These are phyloP conservation scores for Emergomyces orientalis DNA, from an alignment of 2,329 filamentous ascomycete genomes.

Conservation along the genomic window DNA sequence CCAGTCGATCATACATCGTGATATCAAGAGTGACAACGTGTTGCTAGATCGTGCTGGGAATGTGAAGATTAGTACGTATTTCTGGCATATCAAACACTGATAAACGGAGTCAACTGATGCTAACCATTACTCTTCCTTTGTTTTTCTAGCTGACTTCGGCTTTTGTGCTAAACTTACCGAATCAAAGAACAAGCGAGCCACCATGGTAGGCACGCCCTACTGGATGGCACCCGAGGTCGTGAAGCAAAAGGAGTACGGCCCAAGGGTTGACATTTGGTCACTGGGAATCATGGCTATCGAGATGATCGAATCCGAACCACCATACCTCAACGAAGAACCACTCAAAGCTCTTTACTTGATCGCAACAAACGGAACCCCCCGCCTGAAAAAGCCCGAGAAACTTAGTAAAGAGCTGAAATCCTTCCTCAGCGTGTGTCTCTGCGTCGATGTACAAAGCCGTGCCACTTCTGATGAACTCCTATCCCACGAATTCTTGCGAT, in stretches of 20 bases:
- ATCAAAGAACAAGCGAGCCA: constrained; percentile 91
- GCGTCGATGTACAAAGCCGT: constrained; percentile 89
- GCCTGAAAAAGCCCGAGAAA: constrained; percentile 96
- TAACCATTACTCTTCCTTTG: constrained; percentile 33
- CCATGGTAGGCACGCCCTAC: constrained; percentile 98
- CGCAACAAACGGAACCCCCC: constrained; percentile 91
- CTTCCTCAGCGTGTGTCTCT: constrained; percentile 91
- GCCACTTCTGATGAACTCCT: constrained; percentile 85
- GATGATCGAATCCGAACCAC: constrained; percentile 98
- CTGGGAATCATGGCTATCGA: constrained; percentile 99
- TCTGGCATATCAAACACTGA: background rate
- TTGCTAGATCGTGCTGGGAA: constrained; percentile 87
- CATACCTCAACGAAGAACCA: constrained; percentile 95
- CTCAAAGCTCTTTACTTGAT: constrained; percentile 96
- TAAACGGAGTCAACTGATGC: constrained; percentile 14
- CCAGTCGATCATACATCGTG: constrained; percentile 95
- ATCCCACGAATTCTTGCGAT: constrained; percentile 87
- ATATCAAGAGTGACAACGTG: constrained; percentile 99
- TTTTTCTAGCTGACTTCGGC: constrained; percentile 76
- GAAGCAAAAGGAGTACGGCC: constrained; percentile 97
- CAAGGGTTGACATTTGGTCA: constrained; percentile 98
- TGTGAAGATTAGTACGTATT: constrained; percentile 87
- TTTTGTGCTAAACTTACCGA: constrained; percentile 99
- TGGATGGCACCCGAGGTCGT: constrained; percentile 99
- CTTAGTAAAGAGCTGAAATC: constrained; percentile 96